phyloP scores from a whole-genome alignment of 345 rosid species.

The Gossypium mustelinum region DNA sequence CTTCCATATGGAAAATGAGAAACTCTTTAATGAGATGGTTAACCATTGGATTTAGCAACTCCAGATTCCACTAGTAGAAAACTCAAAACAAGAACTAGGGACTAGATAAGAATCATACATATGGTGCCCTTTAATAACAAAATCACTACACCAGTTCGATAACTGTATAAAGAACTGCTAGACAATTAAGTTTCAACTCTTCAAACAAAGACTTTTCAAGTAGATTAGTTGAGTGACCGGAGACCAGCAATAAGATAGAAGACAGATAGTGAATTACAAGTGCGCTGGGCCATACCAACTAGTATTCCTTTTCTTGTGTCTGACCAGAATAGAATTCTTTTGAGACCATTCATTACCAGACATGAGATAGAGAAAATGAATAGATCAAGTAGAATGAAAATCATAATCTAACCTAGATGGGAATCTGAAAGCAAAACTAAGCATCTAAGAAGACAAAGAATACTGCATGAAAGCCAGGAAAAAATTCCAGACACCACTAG shows the following conservation, averaged over 20 bases:
- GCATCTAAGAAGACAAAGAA: background rate
- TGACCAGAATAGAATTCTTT: background rate
- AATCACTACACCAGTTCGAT: background rate
- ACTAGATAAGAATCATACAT: background rate
- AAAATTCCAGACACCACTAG: background rate
- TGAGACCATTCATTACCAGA: background rate
- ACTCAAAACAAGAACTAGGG: background rate
- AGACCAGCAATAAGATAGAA: background rate
- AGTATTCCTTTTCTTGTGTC: background rate
- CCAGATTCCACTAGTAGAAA: conserved; percentile 1
- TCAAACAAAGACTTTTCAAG: background rate
- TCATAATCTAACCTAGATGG: background rate
- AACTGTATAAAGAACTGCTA: background rate
- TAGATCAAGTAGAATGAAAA: background rate
- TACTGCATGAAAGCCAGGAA: background rate
- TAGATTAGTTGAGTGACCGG: background rate
- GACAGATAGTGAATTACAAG: background rate
- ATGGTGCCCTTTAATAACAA: background rate
- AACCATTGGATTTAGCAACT: background rate
- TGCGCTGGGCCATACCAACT: background rate
- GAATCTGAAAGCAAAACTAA: background rate
- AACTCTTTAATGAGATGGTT: background rate
- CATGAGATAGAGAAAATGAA: background rate
- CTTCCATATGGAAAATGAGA: background rate
- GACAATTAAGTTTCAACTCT: background rate